Base-by-base conservation (phyloP, 768 basidiomycete genomes). In the Mycena amicta region DNA sequence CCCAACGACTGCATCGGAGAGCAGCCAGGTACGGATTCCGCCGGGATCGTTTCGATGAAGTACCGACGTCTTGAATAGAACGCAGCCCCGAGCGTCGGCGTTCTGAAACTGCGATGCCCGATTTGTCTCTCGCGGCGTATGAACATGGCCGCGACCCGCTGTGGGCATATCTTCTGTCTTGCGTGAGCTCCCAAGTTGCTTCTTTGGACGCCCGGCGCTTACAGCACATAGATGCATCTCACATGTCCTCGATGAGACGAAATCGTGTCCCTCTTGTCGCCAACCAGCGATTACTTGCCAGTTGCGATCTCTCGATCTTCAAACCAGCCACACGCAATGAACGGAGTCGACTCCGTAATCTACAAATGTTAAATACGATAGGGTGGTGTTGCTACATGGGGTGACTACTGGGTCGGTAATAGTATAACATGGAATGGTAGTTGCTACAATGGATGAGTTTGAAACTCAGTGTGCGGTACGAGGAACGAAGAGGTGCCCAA, bases 121-220 rank as follows among this genome's bases (percentile, higher is more conserved):
- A 67, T 73, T 25, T 74, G 74, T 53, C 68, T 74, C 5, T 63
- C 67, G 28, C 50, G 57, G 1, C 62, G 65, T 0, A 59, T 56
- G 39, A 62, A 62, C 6, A 70, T 68, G 52, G 66, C 63, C 37
- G 66, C 67, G 6, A 74, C 72, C 4, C 59, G 56, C 12, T 74
- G 74, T 54, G 74, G 72, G 16, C 72, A 72, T 47, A 27, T 72
- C 50, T 75, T 74, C 58, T 74, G 74, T 60, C 59, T 66, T n/a
- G 25, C 65, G 74, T 74, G 53, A 61, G 73, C 69, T 2, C 2
- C n/a, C n/a, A n/a, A n/a, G n/a, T n/a, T n/a, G n/a, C n/a, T n/a
- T n/a, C n/a, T 4, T 53, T 31, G 5, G 6, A n/a, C n/a, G n/a
- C n/a, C n/a, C n/a, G n/a, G n/a, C n/a, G n/a, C n/a, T n/a, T n/a